A percentile compares a stretch with the other conserved stretches of the same genome.
These are phyloP conservation scores for Rubia yunnanensis DNA, from an alignment of 257 asterid genomes.

Conservation along the genomic window DNA sequence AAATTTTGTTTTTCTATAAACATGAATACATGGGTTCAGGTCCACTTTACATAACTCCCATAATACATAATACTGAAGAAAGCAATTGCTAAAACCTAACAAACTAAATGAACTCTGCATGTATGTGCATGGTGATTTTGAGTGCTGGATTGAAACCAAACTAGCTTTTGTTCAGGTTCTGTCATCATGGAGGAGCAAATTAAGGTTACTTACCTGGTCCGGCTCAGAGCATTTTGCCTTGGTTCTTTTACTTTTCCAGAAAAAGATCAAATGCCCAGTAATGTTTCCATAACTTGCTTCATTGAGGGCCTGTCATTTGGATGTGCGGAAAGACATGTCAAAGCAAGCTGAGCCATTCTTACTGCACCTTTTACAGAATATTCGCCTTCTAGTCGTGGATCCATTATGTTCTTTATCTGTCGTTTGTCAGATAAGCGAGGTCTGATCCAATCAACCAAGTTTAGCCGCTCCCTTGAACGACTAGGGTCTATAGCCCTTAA, in stretches of 20 bases:
- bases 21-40: too few species aligned
- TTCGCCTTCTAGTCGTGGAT: constrained; percentile 42
- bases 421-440: constrained; percentile 35
- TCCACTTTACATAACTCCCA: too few species aligned
- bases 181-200: not conserved
- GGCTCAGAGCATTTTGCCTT: not conserved
- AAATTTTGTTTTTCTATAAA: too few species aligned
- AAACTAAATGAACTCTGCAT: too few species aligned
- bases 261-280: constrained; percentile 22
- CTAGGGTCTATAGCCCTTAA: constrained; percentile 33
- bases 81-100: too few species aligned
- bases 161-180: too few species aligned
- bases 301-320: constrained; percentile 53
- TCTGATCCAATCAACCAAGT: constrained; percentile 48
- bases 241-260: not conserved
- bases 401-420: constrained; percentile 42
- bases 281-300: constrained; percentile 45
- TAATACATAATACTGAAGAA: too few species aligned
- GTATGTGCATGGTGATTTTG: too few species aligned
- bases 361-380: constrained; percentile 48
- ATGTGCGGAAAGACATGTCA: constrained; percentile 37
- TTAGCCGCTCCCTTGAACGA: constrained; percentile 33
- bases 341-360: constrained; percentile 45
- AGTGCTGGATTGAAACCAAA: too few species aligned
- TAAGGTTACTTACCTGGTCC: not conserved